Conservation (phyloP, 2,329 filamentous ascomycete genomes). For the Fonsecaea pugnacius region DNA sequence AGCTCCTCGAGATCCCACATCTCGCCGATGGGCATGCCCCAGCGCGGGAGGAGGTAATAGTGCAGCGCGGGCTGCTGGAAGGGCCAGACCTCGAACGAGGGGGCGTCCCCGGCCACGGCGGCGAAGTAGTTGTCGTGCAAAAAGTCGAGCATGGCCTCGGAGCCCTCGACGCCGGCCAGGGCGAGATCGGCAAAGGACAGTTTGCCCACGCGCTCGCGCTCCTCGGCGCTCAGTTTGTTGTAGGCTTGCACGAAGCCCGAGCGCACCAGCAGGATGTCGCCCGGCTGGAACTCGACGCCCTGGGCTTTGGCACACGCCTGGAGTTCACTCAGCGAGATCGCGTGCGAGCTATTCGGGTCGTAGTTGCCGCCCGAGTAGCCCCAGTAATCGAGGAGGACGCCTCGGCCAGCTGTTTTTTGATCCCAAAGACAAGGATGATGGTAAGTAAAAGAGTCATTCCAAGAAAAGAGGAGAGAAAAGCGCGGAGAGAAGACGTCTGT, state of each 20-base stretch:
- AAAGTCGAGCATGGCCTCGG: conserved; percentile 64
- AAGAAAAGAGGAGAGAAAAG: no score
- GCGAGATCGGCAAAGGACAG: conserved; percentile 42
- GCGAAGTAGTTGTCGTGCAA: conserved; percentile 71
- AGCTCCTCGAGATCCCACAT: conserved; percentile 51
- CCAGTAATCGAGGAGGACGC: conserved; percentile 4
- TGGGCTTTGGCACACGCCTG: conserved; percentile 63
- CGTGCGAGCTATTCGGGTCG: background rate
- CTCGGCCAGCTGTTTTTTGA: conserved; percentile 5
- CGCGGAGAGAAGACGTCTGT: no score
- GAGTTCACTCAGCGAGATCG: conserved; percentile 54
- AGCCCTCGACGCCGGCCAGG: conserved; percentile 58
- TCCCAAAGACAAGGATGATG: background rate
- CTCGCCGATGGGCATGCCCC: conserved; percentile 51
- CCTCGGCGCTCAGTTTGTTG: conserved; percentile 48
- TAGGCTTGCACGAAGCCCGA: conserved; percentile 66
- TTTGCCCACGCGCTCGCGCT: conserved; percentile 40
- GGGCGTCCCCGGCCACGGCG: conserved; percentile 66
- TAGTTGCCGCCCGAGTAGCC: background rate
- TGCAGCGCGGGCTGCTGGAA: conserved; percentile 46
- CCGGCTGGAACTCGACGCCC: conserved; percentile 51
- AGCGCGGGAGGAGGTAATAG: conserved; percentile 47
- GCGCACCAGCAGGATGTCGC: conserved; percentile 70
- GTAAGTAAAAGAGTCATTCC: background rate
- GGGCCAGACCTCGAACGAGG: conserved; percentile 67